Conservation (phyloP, 2,329 filamentous ascomycete species). For the Aureobasidium zeae region DNA sequence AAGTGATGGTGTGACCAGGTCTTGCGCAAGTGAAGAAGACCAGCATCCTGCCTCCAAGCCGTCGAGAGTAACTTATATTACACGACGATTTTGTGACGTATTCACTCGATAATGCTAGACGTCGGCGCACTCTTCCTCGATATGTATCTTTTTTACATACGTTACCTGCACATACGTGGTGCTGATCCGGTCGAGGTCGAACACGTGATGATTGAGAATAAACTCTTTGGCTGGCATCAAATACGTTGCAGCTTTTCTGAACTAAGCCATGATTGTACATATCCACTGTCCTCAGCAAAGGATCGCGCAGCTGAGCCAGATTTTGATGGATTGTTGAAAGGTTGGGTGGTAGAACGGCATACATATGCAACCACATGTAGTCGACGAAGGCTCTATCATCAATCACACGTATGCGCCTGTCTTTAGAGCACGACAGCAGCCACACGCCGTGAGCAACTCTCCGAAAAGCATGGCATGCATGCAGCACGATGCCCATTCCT, state of each 20-base stretch:
- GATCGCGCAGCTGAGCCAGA: background rate
- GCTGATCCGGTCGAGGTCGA: constrained; percentile 8
- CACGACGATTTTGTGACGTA: constrained; percentile 5
- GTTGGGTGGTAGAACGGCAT: too few species aligned
- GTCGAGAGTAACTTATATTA: background rate
- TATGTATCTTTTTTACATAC: background rate
- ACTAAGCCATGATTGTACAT: background rate
- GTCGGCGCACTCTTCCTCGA: constrained; percentile 1
- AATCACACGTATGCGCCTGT: too few species aligned
- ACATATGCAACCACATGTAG: background rate
- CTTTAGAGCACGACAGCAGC: too few species aligned
- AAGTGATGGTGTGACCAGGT: background rate
- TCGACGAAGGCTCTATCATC: too few species aligned
- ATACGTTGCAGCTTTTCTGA: background rate
- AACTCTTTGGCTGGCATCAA: background rate
- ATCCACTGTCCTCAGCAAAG: constrained; percentile 4
- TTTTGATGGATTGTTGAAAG: too few species aligned
- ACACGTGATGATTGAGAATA: constrained; percentile 8
- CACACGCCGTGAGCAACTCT: too few species aligned
- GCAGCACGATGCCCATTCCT: too few species aligned
- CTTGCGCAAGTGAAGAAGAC: background rate
- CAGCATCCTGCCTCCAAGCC: background rate
- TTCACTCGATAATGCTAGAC: background rate
- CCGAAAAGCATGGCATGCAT: too few species aligned
- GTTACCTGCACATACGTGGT: constrained; percentile 7